Percentiles rank a stretch among this genome's conserved stretches.
These are phyloP conservation scores for Phylloporus scabripes DNA, from an alignment of 768 basidiomycete species.

Conservation along the genomic window DNA sequence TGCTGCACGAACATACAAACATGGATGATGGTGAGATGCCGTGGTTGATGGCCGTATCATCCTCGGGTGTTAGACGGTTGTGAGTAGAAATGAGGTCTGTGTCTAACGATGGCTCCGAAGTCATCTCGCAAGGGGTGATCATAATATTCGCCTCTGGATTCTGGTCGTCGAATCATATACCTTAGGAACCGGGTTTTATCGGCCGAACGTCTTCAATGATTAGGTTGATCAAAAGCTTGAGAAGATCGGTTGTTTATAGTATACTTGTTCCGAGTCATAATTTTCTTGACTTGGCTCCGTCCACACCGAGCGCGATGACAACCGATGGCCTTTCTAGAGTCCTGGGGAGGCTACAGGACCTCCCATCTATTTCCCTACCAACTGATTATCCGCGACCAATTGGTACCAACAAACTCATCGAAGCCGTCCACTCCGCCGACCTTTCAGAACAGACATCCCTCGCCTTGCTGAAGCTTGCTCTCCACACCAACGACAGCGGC, in stretches of 20 bases:
- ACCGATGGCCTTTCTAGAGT: slow-evolving; percentile 44
- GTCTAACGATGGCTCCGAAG: too few relatives aligned
- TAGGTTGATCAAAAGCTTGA: too few relatives aligned
- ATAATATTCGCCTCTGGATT: too few relatives aligned
- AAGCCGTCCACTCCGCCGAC: slow-evolving; percentile 68
- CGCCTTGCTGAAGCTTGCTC: slow-evolving; percentile 76
- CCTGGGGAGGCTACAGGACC: slow-evolving; percentile 61
- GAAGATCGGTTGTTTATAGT: too few relatives aligned
- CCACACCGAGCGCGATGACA: slow-evolving; percentile 20
- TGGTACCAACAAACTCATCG: slow-evolving; percentile 70
- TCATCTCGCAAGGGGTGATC: too few relatives aligned
- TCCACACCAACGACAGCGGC: slow-evolving; percentile 57
- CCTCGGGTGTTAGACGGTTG: too few relatives aligned
- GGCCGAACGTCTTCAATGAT: too few relatives aligned
- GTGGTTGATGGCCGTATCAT: too few relatives aligned
- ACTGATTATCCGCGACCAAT: slow-evolving; percentile 92
- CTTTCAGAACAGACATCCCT: slow-evolving; percentile 71
- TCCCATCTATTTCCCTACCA: slow-evolving; percentile 88
- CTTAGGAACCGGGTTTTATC: too few relatives aligned
- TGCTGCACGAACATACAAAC: too few relatives aligned
- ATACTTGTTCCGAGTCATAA: neutral
- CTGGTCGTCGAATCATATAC: too few relatives aligned
- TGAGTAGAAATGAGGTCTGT: too few relatives aligned
- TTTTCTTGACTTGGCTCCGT: neutral
- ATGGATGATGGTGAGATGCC: neutral